phyloP scores from a whole-genome alignment of 2,329 filamentous ascomycete species.

The Penicillium sp. region DNA sequence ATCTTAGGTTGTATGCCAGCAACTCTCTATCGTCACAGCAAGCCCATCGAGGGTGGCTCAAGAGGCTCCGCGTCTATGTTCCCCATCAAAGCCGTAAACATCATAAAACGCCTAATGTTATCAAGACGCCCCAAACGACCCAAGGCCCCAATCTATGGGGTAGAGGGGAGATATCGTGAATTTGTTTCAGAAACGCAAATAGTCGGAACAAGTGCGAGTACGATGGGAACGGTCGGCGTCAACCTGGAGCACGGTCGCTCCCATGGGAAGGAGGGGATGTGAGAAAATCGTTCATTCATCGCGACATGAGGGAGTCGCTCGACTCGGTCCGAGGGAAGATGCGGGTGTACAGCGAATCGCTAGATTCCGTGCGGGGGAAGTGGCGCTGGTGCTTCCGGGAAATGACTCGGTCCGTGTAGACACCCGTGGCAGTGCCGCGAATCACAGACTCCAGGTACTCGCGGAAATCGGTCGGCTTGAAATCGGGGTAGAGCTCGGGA shows the following conservation, averaged over 20 bases:
- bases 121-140: slow-evolving; percentile 21
- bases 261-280: neutral
- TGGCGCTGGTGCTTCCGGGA: slow-evolving; percentile 38
- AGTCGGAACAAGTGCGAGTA: neutral
- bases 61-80: slow-evolving; percentile 15
- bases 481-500: slow-evolving; percentile 56
- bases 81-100: slow-evolving; percentile 14
- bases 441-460: slow-evolving; percentile 44
- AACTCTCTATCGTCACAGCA: slow-evolving; percentile 13
- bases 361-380: slow-evolving; percentile 38
- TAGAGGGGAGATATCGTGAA: slow-evolving; percentile 15
- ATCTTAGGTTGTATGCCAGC: slow-evolving; percentile 15
- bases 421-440: slow-evolving; percentile 40
- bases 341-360: slow-evolving; percentile 36
- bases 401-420: slow-evolving; percentile 38
- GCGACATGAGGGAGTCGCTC: slow-evolving; percentile 37
- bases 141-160: slow-evolving; percentile 10
- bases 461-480: slow-evolving; percentile 42
- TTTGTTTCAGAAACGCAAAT: slow-evolving; percentile 13
- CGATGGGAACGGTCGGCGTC: slow-evolving; percentile 6
- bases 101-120: slow-evolving; percentile 20
- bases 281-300: slow-evolving; percentile 23
- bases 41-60: slow-evolving; percentile 8
- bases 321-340: slow-evolving; percentile 38
- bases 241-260: slow-evolving; percentile 11